Percentiles rank a stretch among this genome's conserved stretches.
phyloP scores from a whole-genome alignment of 176 grass and related monocot genomes.

The Bonia amplexicaulis region DNA sequence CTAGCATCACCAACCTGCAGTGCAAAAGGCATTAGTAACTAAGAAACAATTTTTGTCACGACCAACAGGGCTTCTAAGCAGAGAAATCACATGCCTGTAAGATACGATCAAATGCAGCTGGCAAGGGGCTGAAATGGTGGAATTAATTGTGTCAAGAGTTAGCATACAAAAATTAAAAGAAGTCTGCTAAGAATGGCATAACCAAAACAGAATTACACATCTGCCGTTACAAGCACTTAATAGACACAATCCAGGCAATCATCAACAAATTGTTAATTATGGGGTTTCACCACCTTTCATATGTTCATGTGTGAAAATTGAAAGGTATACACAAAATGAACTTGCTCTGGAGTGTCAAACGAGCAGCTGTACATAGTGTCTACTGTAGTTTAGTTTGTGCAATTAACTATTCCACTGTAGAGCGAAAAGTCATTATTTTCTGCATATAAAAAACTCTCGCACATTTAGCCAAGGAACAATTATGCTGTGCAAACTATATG shows the following conservation, averaged over 20 bases:
- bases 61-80: neutral
- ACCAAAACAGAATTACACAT: neutral
- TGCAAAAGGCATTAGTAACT: neutral
- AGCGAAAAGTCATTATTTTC: neutral
- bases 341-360: neutral
- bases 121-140: slow-evolving; percentile 67
- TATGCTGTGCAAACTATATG: neutral
- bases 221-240: neutral
- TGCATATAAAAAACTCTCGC: neutral
- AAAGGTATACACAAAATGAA: neutral
- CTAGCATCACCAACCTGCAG: slow-evolving; percentile 92
- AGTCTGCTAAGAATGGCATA: neutral
- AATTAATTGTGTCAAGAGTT: slow-evolving; percentile 14
- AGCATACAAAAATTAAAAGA: slow-evolving; percentile 6
- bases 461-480: neutral
- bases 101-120: slow-evolving; percentile 80
- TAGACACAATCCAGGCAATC: neutral
- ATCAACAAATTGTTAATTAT: neutral
- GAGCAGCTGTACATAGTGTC: neutral
- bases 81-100: slow-evolving; percentile 59
- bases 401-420: neutral
- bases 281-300: neutral
- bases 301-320: neutral
- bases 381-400: neutral
- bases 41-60: neutral